Evolutionary conservation across 2,329 filamentous ascomycete species (phyloP), one percentile per base, ranked within the genome.

Genomic region (Verticillium nonalfalfae): DNA sequence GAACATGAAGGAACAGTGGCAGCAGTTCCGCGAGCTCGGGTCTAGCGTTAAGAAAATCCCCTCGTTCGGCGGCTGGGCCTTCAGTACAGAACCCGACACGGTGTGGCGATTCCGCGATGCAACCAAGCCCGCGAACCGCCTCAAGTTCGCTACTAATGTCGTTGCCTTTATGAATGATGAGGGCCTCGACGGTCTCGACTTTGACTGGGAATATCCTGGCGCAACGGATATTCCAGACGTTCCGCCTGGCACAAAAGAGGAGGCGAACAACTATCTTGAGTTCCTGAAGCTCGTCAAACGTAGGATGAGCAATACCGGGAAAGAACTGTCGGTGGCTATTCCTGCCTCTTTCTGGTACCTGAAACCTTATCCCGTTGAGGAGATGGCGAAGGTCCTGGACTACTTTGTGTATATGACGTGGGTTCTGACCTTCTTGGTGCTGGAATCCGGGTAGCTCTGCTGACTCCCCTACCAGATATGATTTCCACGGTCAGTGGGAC

Each of bases 131-230:
- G 57, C 4, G 2, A 59, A 34, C 57, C 21, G 40, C 26, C 14
- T 50, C 2, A 45, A 7, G n/a, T 50, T 59, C 33, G 57, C 40
- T 11, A 10, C 15, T 18, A 59, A 59, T 26, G 9, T 31, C 9
- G 57, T 59, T 15, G 13, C 9, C 4, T 59, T 59, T 31, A 31
- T 33, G 2, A n/a, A 21, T 7, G 21, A 21, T 4, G 7, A 61
- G 4, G 72, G 71, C 1, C 79, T 79, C 59, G 68, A 76, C 11
- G 78, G 79, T 1, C 70, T 77, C 2, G 57, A 59, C 13, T 39
- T 79, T 56, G 78, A 80, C 64, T 83, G 79, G 79, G 78, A 80
- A 61, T 80, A 80, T 60, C 74, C 74, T 1, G 71, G 40, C 2
- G 40, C 40, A 6, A 15, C 40, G 31, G 73, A 75, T 61, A 71